Conservation (phyloP, 2,329 filamentous ascomycete species). For the Corinectria fuckeliana region DNA sequence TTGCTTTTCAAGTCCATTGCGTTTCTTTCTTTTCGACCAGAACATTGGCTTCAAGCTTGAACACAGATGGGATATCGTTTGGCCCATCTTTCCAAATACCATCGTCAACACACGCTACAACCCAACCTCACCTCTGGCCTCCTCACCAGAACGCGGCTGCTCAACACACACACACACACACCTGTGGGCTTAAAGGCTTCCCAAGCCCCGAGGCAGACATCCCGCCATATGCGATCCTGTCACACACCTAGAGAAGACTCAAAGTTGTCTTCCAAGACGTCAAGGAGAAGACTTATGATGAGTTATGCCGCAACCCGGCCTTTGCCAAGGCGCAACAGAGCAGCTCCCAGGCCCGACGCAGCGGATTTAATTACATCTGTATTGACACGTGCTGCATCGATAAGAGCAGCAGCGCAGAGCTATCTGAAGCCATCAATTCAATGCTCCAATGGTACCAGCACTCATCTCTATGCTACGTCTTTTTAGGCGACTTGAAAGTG, state of each 20-base stretch:
- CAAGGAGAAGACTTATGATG: not conserved
- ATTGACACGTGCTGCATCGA: slow-evolving; percentile 42
- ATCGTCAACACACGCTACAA: too few species aligned
- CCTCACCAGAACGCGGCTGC: slow-evolving; percentile 36
- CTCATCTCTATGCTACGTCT: slow-evolving; percentile 36
- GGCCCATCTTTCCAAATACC: too few species aligned
- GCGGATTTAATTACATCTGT: slow-evolving; percentile 31
- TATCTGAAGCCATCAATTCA: slow-evolving; percentile 39
- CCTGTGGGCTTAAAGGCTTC: slow-evolving; percentile 36
- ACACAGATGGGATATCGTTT: too few species aligned
- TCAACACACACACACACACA: slow-evolving; percentile 32
- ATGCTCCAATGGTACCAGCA: slow-evolving; percentile 40
- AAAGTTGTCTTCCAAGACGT: slow-evolving; percentile 42
- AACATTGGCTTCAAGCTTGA: too few species aligned
- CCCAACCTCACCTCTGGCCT: too few species aligned
- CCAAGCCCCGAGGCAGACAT: slow-evolving; percentile 20
- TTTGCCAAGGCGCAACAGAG: slow-evolving; percentile 31
- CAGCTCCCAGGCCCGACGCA: slow-evolving; percentile 21
- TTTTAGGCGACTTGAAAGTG: slow-evolving; percentile 28
- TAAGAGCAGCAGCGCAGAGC: slow-evolving; percentile 36
- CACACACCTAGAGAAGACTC: slow-evolving; percentile 43
- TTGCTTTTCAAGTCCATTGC: too few species aligned
- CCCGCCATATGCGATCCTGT: slow-evolving; percentile 44
- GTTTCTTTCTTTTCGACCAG: too few species aligned
- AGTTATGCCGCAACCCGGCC: not conserved